Base-by-base conservation (phyloP, 2,329 filamentous ascomycete species). In the Diplodia intermedia region DNA sequence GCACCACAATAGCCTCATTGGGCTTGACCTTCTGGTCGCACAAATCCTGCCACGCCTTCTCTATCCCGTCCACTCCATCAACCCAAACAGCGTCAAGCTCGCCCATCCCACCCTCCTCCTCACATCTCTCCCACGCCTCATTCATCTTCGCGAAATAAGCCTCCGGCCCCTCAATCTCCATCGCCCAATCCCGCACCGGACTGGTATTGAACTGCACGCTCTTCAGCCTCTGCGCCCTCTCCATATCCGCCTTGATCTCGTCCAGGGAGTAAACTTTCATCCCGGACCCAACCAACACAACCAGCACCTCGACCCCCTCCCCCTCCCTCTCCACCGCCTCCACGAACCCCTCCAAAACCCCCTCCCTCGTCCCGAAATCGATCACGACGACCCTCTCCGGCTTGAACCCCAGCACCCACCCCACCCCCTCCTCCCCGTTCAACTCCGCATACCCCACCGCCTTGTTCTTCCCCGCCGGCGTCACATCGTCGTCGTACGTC, bases 11-110 rank as follows among this genome's bases (percentile, higher is more conserved):
- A 14, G 54, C 31, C n/a, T 56, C 20, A 23, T 38, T 38, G 4
- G 54, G 54, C 11, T 38, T 38, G 33, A 56, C 54, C 18, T 56
- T 56, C 8, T 38, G 29, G 18, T 23, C 31, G 20, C 53, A 56
- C 53, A 56, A 38, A 20, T 56, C 53, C 53, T 36, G 29, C 53
- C 53, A 56, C 18, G 20, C 53, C n/a, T 33, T n/a, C 12, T 56
- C 53, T 4, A 56, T 26, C 1, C 53, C 31, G 18, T 56, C 31
- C 8, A 56, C 31, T n/a, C 29, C 53, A 12, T 36, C 31, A 18
- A 36, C 7, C 31, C 29, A n/a, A 9, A 56, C 53, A 14, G 11
- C 11, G n/a, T 56, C 53, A 11, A 56, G 23, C 18, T 56, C 53
- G 1, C 53, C 53, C 53, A 56, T 23, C 29, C 31, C 53, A n/a